Base-by-base conservation (phyloP, 1,284 basidiomycete genomes). In the Boletus smithii region DNA sequence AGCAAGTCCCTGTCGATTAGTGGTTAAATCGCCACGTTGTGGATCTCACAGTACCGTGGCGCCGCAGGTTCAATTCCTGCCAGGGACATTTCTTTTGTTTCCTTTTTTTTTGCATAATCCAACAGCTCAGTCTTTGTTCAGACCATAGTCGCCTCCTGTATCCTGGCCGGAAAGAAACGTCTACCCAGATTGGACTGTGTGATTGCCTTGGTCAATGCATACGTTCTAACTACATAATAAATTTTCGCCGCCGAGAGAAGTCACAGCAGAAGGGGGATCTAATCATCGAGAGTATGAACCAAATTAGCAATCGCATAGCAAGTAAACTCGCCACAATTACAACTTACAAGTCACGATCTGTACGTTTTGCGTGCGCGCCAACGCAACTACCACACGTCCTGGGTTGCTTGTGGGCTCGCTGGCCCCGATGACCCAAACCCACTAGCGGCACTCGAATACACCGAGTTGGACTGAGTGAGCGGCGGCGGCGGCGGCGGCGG, bases 1-100 rank as follows among this genome's bases (percentile, higher is more conserved):
- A 24, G 8, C 44, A 53, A 49, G 72, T 73, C 71, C 65, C 62
- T 72, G 69, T 73, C 73, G 72, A 73, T 73, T 75, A 74, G 72
- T 73, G 72, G 72, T 75, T 74, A 74, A 74, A 74, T 74, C 72
- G 71, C 67, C 68, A 74, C 73, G 73, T 75, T 74, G 72, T 74
- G 74, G 72, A 54, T 44, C 33, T 49, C 57, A 53, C 57, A 56
- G 16, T 37, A 61, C 72, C 73, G 72, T 74, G 68, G 67, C 67
- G 72, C 72, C 72, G 70, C 66, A 69, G 71, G 69, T 73, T 70
- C 69, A 68, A 72, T 69, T 68, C 69, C 69, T 69, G 69, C 68
- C 66, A 69, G 61, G 66, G 69, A 68, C 66, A 67, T 10, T 45
- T 2, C 41, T 60, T 65, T 58, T 50, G 1, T 7, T 24, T 8